Evolutionary conservation across 306 rosid genomes (phyloP).

Genomic region (Fragaria ananassa): DNA sequence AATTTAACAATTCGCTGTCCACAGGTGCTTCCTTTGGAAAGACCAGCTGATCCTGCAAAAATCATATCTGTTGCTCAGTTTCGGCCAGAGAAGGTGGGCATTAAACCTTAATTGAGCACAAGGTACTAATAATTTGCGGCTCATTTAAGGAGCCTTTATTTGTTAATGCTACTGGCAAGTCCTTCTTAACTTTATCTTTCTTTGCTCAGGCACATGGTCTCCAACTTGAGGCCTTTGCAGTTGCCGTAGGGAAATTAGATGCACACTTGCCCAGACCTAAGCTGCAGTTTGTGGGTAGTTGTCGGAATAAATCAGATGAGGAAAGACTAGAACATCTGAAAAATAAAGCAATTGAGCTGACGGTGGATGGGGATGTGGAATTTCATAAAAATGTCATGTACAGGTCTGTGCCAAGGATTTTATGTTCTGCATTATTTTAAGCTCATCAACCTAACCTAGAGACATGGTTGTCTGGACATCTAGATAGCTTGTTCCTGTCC

Average conservation of each 20-base stretch:
- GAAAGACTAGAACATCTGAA: constrained; percentile 71
- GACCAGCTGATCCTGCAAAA: constrained; percentile 46
- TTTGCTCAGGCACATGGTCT: constrained; percentile 71
- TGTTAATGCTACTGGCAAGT: constrained; percentile 15
- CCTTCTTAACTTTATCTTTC: constrained; percentile 24
- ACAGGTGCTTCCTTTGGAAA: constrained; percentile 88
- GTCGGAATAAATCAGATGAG: constrained; percentile 80
- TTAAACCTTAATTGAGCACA: constrained; percentile 45
- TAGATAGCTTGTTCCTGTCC: neutral
- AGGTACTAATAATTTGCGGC: constrained; percentile 42
- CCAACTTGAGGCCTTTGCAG: constrained; percentile 91
- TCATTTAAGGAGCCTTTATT: constrained; percentile 37
- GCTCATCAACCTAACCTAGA: neutral
- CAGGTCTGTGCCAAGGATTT: constrained; percentile 50
- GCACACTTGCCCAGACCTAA: constrained; percentile 57
- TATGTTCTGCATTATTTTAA: neutral
- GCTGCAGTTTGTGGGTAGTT: constrained; percentile 91
- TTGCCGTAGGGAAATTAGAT: constrained; percentile 61
- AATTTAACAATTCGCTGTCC: constrained; percentile 32
- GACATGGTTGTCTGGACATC: neutral
- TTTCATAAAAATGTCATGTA: constrained; percentile 72
- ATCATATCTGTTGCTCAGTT: constrained; percentile 93
- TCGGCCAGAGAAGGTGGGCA: constrained; percentile 96
- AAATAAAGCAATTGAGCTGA: constrained; percentile 60
- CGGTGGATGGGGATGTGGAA: constrained; percentile 67